A percentile compares a stretch with the other conserved stretches of the same genome.
These are phyloP conservation scores for Tricholoma matsutake DNA, from an alignment of 768 basidiomycete species.

Conservation along the genomic window DNA sequence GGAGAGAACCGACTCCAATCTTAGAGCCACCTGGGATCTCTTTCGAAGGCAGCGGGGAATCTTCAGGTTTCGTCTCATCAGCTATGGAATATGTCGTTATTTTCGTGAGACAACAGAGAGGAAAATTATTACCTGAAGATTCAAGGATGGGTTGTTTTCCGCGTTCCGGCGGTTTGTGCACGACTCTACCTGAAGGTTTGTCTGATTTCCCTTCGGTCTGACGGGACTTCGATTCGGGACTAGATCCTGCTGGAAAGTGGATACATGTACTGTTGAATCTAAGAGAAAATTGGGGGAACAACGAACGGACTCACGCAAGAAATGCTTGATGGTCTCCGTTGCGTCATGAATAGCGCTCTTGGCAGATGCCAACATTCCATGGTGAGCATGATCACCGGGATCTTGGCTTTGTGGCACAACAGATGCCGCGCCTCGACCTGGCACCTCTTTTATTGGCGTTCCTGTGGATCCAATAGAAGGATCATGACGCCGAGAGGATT, in stretches of 20 bases:
- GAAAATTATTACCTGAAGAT: neutral
- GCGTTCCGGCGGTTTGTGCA: neutral
- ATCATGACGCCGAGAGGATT: neutral
- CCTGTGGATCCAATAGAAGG: neutral
- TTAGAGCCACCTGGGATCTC: constrained; percentile 19
- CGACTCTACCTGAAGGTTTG: neutral
- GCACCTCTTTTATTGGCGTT: neutral
- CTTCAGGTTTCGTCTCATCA: neutral
- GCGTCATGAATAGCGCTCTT: constrained; percentile 5
- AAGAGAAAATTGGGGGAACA: constrained; percentile 1
- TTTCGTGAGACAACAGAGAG: neutral
- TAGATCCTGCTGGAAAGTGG: neutral
- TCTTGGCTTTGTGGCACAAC: neutral
- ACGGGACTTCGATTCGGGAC: neutral
- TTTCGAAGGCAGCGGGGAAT: constrained; percentile 2
- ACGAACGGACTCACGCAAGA: constrained; percentile 10
- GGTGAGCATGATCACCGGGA: neutral
- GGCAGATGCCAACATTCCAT: neutral
- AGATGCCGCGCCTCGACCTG: neutral
- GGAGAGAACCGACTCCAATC: constrained; percentile 49
- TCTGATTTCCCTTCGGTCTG: neutral
- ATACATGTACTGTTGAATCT: neutral
- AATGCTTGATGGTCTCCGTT: constrained; percentile 8
- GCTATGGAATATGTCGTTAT: neutral
- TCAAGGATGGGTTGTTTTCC: neutral